These are phyloP conservation scores for Metschnikowia aberdeeniae DNA, from an alignment of 805 yeast species.

Conservation along the genomic window DNA sequence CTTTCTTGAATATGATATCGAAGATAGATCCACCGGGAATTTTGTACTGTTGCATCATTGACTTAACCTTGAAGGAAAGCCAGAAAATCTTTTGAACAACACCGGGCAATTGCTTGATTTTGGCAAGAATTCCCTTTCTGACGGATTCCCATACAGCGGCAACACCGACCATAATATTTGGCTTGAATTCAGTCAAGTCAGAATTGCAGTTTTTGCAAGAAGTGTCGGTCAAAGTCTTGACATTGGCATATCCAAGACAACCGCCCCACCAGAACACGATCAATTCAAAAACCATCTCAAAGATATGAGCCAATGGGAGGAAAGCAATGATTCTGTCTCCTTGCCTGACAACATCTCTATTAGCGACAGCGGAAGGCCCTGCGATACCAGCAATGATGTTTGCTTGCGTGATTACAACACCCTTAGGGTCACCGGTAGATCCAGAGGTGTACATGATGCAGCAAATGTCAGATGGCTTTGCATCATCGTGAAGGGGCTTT, in stretches of 20 bases:
- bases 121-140: slow-evolving; percentile 83
- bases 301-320: slow-evolving; percentile 94
- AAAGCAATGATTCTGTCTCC: slow-evolving; percentile 79
- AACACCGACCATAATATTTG: slow-evolving; percentile 96
- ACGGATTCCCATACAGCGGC: slow-evolving; percentile 98
- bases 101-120: slow-evolving; percentile 63
- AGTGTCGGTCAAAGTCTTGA: slow-evolving; percentile 81
- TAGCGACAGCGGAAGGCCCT: slow-evolving; percentile 69
- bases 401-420: slow-evolving; percentile 64
- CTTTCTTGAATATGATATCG: slow-evolving; percentile 81
- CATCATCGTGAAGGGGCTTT: slow-evolving; percentile 31
- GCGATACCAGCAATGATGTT: slow-evolving; percentile 81
- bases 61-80: slow-evolving; percentile 77
- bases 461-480: slow-evolving; percentile 56
- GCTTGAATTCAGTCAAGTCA: slow-evolving; percentile 81
- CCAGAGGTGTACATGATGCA: slow-evolving; percentile 89
- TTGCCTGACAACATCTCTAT: slow-evolving; percentile 44
- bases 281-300: slow-evolving; percentile 87
- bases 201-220: slow-evolving; percentile 83
- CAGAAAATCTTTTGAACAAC: slow-evolving; percentile 79
- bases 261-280: slow-evolving; percentile 85
- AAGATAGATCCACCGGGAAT: slow-evolving; percentile 71
- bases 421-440: slow-evolving; percentile 82
- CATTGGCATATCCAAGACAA: slow-evolving; percentile 82
- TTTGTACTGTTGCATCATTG: slow-evolving; percentile 55